A percentile compares a stretch with the other conserved stretches of the same genome.
Evolutionary conservation across 2,329 filamentous ascomycete genomes (phyloP).

Genomic region (Ophiostoma montium): DNA sequence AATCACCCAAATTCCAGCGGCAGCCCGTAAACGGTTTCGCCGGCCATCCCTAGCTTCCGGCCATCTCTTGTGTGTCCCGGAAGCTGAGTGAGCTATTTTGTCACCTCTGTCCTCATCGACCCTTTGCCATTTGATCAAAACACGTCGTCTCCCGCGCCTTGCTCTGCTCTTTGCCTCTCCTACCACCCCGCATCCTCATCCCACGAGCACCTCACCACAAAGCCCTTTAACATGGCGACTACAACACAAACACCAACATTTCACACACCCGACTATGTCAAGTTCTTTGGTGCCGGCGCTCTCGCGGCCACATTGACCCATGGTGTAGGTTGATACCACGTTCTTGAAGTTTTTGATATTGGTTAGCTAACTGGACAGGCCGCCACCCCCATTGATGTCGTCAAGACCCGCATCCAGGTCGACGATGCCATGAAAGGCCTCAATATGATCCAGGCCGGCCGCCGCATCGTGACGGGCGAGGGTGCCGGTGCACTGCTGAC

Average conservation of each 20-base stretch:
- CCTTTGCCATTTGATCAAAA: too few species aligned
- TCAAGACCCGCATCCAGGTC: conserved; percentile 86
- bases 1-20: background rate
- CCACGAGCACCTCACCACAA: background rate
- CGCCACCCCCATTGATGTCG: conserved; percentile 48
- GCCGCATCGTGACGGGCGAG: conserved; percentile 64
- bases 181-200: background rate
- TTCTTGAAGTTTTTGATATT: too few species aligned
- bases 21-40: background rate
- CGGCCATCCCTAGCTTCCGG: background rate
- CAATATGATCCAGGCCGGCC: conserved; percentile 67
- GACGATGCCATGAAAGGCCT: conserved; percentile 74
- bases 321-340: conserved; percentile 24
- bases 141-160: too few species aligned
- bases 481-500: conserved; percentile 69
- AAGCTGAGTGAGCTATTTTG: background rate
- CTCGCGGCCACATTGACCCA: conserved; percentile 38
- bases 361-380: conserved; percentile 20
- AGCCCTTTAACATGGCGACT: background rate
- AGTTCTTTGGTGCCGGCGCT: conserved; percentile 39
- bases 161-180: background rate
- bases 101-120: too few species aligned
- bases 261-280: conserved; percentile 29
- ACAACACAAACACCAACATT: conserved; percentile 24
- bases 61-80: background rate